Conservation (phyloP, 2,329 filamentous ascomycete genomes). For the Colletotrichum sp. region DNA sequence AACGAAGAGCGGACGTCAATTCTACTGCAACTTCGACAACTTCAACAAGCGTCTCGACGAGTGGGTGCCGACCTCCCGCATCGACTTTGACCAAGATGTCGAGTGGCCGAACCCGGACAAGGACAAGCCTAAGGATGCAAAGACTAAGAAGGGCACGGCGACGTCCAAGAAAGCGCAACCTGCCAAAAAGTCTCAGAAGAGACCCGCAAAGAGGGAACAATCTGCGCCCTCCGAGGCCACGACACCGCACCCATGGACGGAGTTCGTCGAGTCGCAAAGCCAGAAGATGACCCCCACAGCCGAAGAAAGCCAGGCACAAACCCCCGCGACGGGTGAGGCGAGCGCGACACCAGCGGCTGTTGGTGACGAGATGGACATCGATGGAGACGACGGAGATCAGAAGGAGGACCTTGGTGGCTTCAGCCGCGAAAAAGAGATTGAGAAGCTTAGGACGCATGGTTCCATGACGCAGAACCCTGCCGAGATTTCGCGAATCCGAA, state of each 20-base stretch:
- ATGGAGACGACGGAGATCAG: conserved; percentile 51
- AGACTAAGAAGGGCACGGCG: conserved; percentile 73
- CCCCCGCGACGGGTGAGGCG: conserved; percentile 46
- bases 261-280: conserved; percentile 54
- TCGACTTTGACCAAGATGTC: conserved; percentile 88
- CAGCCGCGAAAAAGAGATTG: conserved; percentile 89
- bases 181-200: conserved; percentile 64
- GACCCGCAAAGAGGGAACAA: conserved; percentile 60
- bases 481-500: conserved; percentile 94
- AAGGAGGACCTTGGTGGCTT: conserved; percentile 60
- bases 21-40: conserved; percentile 97
- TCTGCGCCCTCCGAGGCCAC: conserved; percentile 58
- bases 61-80: conserved; percentile 83
- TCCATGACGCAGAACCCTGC: conserved; percentile 99
- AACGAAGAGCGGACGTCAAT: conserved; percentile 85
- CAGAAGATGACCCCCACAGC: conserved; percentile 48
- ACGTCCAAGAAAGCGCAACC: conserved; percentile 58
- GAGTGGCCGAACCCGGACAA: conserved; percentile 97
- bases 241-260: conserved; percentile 60
- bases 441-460: conserved; percentile 90
- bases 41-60: conserved; percentile 90
- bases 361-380: conserved; percentile 59
- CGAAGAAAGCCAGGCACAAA: conserved; percentile 51
- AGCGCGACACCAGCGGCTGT: conserved; percentile 48
- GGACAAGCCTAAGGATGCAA: conserved; percentile 74